Base-by-base conservation (phyloP, 768 basidiomycete genomes). In the Rhizopogon roseolus region DNA sequence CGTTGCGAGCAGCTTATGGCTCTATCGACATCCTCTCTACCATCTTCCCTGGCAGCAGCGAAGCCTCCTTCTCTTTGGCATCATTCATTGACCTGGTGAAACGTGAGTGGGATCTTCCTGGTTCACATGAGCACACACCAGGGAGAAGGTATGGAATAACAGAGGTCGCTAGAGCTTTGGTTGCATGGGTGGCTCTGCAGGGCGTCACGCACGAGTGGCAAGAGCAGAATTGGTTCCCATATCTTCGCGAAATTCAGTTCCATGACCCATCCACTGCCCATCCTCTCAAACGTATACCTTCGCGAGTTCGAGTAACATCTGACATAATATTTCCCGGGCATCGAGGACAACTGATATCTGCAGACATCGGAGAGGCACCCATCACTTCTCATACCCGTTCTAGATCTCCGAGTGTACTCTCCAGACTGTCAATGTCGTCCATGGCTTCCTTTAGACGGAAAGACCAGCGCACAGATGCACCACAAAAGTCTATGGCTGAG, bases 161-260 rank as follows among this genome's bases (percentile, higher is more conserved):
- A 0, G 81, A 88, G 54, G 77, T 90, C 13, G 81, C 81, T 17
- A 76, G 80, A 53, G 89, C 87, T 0, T 77, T 93, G 19, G 78
- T 89, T 6, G 88, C 83, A 1, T 93, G 90, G 88, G 85, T 85
- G 5, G 81, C 88, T 0, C 71, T 93, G 40, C 91, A 93, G 61
- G 84, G 86, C 34, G 83, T 90, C 41, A 93, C 91, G 0, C 82
- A 85, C 61, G 83, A 89, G 60, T 89, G 85, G 79, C 86, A 89
- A 59, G 89, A 93, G 64, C 75, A 78, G 63, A 72, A 69, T 41
- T 89, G 89, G 87, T 78, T 86, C 51, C 73, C 75, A 59, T 71
- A 79, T 62, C 73, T 91, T 56, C 77, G 73, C 52, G 89, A 91
- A 65, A 79, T 92, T 19, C 76, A 81, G 55, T 77, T 86, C 50